A percentile compares a stretch with the other conserved stretches of the same genome.
phyloP scores from a whole-genome alignment of 441 rosid species.

The Pelargonium citronellum region DNA sequence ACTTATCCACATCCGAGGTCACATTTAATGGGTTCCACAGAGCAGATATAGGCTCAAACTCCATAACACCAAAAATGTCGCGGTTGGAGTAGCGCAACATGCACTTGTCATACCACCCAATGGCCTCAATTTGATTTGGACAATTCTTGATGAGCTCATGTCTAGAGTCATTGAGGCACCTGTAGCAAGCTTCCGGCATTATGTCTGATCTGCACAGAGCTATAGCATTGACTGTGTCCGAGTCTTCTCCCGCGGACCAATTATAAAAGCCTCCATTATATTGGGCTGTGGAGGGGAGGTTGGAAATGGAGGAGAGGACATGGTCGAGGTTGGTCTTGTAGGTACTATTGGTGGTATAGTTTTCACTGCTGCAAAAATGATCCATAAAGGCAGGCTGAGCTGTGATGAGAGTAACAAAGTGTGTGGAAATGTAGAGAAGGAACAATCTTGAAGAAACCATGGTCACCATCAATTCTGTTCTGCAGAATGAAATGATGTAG shows the following conservation, averaged over 20 bases:
- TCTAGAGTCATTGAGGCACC: slow-evolving; percentile 31
- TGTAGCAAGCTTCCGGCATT: slow-evolving; percentile 27
- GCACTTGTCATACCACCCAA: slow-evolving; percentile 32
- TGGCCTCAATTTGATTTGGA: slow-evolving; percentile 29
- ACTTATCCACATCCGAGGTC: slow-evolving; percentile 22
- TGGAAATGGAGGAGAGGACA: slow-evolving; percentile 8
- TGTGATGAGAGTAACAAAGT: not conserved
- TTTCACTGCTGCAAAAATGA: not conserved
- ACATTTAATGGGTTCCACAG: slow-evolving; percentile 16
- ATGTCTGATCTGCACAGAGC: slow-evolving; percentile 42
- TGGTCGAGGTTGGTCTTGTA: slow-evolving; percentile 33
- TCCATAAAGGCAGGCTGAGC: not conserved
- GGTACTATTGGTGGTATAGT: slow-evolving; percentile 33
- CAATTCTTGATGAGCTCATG: slow-evolving; percentile 22
- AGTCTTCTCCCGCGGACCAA: slow-evolving; percentile 20
- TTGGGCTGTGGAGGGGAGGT: slow-evolving; percentile 22
- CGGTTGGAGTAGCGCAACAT: slow-evolving; percentile 40
- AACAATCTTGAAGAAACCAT: slow-evolving; percentile 10
- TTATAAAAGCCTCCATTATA: slow-evolving; percentile 28
- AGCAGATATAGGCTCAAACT: not conserved
- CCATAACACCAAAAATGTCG: slow-evolving; percentile 18
- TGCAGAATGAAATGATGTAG: not conserved
- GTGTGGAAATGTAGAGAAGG: not conserved
- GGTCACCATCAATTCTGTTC: not conserved
- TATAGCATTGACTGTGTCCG: slow-evolving; percentile 16